Evolutionary conservation across 2,329 filamentous ascomycete species (phyloP), one percentile per base, ranked within the genome.

Genomic region (Pezicula radicicola): DNA sequence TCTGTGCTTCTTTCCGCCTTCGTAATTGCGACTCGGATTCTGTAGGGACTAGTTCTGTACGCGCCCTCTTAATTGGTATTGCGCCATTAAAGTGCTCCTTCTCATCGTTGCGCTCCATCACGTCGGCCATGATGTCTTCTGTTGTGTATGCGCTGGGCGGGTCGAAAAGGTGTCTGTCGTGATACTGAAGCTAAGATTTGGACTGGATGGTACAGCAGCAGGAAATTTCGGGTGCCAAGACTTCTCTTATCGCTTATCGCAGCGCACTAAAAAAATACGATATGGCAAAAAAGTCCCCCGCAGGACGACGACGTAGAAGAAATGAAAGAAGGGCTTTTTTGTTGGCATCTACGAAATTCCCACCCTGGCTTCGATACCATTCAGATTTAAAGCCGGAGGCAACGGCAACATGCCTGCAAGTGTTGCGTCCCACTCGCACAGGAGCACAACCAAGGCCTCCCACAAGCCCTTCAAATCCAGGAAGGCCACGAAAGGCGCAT

Each of bases 401-500:
- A 77, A 78, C 70, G 79, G 78, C 72, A 88, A 81, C 64, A 94
- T 94, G 89, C 85, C 89, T 66, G 81, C 84, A 72, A 77, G 79
- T 55, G 79, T 82, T 66, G 74, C 75, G 69, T 78, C 76, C 61
- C 91, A 97, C 72, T 92, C 93, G 67, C 94, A 99, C 72, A 83
- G 93, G 70, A 89, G 89, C 66, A 97, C 92, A 53, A 96, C 92
- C 49, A 99, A 97, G 78, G 77, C 84, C 64, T 75, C 81, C 60
- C 85, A 96, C 74, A 99, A 99, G 77, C 70, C 87, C 25, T 99
- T 92, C 80, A 99, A 99, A 74, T 91, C 90, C 53, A 86, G 86
- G 68, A 92, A 96, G 75, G 83, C 92, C 39, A 91, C 89, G 56
- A 97, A 97, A 72, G 85, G 89, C 65, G 83, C 90, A 52, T 72